These are phyloP conservation scores for Murraya koenigii DNA, from an alignment of 345 rosid species.

Conservation along the genomic window DNA sequence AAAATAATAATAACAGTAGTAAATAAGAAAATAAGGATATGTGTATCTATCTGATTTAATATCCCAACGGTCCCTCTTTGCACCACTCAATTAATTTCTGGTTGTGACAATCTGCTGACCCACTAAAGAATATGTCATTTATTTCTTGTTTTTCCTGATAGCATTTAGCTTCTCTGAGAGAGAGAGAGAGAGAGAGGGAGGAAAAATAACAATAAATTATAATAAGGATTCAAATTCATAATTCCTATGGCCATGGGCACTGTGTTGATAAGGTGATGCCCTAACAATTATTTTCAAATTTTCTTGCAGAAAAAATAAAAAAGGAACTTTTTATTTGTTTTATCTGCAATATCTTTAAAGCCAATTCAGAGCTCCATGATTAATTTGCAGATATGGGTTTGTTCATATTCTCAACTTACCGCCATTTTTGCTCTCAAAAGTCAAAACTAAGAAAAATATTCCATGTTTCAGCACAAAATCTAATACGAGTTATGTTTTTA, in stretches of 20 bases:
- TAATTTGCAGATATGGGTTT: not conserved
- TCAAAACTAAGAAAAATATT: conserved; percentile 4
- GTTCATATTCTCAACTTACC: not conserved
- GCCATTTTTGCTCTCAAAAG: not conserved
- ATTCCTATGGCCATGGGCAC: not conserved
- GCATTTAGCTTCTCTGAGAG: not conserved
- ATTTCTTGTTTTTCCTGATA: conserved; percentile 5
- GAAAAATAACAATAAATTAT: not conserved
- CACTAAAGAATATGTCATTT: not conserved
- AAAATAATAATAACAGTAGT: not conserved
- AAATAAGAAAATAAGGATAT: not conserved
- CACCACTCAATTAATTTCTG: conserved; percentile 5
- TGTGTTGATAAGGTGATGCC: not conserved
- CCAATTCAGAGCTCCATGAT: not conserved
- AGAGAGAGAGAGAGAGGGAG: not conserved
- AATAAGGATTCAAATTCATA: not conserved
- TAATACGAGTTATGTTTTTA: too few relatives aligned
- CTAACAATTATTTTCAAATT: not conserved
- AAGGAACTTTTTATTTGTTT: not conserved
- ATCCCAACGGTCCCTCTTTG: conserved; percentile 2
- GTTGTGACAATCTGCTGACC: conserved; percentile 15
- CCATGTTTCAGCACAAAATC: not conserved
- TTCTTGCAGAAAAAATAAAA: not conserved
- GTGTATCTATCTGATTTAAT: not conserved
- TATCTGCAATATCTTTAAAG: not conserved